Conservation (phyloP, 225 moss, liverwort and hornwort species). For the Thuidium tamariscinum region DNA sequence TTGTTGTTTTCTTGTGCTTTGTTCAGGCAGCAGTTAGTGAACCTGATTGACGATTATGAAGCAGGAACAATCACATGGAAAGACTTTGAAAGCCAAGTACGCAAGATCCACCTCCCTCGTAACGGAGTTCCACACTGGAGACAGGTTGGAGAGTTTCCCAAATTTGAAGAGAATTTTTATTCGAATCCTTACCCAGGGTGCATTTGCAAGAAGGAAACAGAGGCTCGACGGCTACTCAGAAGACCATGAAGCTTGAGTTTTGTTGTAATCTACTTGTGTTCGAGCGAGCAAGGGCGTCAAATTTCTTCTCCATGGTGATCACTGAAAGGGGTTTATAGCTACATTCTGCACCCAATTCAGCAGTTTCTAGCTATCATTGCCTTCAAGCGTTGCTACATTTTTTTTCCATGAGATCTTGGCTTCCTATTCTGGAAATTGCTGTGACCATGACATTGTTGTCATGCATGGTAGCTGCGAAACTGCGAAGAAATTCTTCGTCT, state of each 20-base stretch:
- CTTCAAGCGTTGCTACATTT: background rate
- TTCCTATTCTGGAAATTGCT: background rate
- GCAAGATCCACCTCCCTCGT: conserved; percentile 24
- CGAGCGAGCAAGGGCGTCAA: background rate
- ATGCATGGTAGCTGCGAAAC: background rate
- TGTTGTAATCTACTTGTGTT: conserved; percentile 7
- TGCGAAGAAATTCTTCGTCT: background rate
- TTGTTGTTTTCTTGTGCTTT: background rate
- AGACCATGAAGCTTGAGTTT: conserved; percentile 10
- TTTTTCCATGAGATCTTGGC: background rate
- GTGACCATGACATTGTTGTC: background rate
- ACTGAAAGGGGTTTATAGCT: conserved; percentile 23
- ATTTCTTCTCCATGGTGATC: background rate
- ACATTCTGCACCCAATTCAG: background rate
- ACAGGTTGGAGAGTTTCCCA: conserved; percentile 25
- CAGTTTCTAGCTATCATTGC: conserved; percentile 18
- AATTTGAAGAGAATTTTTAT: conserved; percentile 65
- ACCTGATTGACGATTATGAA: conserved; percentile 46
- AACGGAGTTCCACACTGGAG: conserved; percentile 48
- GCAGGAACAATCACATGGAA: conserved; percentile 27
- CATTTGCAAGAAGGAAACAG: conserved; percentile 38
- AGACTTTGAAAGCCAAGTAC: conserved; percentile 29
- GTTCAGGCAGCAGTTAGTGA: conserved; percentile 42
- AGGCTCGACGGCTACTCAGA: conserved; percentile 10
- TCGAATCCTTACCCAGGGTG: conserved; percentile 73